A percentile compares a stretch with the other conserved stretches of the same genome.
phyloP scores from a whole-genome alignment of 805 yeast species.

The Wickerhamiella occidentalis region DNA sequence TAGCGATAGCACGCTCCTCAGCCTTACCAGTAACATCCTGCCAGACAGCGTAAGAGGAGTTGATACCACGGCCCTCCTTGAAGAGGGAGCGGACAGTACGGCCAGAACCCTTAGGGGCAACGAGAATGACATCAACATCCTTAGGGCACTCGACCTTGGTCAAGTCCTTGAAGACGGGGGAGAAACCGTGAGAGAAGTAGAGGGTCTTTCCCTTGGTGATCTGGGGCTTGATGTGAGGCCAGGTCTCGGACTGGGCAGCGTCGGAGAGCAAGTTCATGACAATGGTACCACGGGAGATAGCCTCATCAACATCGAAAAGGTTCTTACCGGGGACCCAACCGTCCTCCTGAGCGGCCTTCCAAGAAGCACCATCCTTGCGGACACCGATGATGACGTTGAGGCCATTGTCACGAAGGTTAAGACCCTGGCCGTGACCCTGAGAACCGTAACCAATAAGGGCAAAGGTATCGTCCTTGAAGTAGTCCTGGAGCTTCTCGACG shows the following conservation, averaged over 20 bases:
- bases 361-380: constrained; percentile 95
- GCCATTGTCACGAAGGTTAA: constrained; percentile 98
- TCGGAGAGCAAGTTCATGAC: constrained; percentile 97
- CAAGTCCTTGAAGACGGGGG: constrained; percentile 96
- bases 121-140: constrained; percentile 92
- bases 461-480: constrained; percentile 95
- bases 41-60: constrained; percentile 99
- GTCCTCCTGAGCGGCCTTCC: constrained; percentile 99
- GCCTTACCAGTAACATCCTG: constrained; percentile 98
- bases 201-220: constrained; percentile 94
- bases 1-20: constrained; percentile 96
- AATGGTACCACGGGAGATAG: constrained; percentile 81
- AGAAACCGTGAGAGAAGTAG: constrained; percentile 99
- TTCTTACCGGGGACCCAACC: constrained; percentile 99
- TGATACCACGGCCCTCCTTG: constrained; percentile 99
- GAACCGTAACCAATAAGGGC: constrained; percentile 99
- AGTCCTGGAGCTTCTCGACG: constrained; percentile 84
- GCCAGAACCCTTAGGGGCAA: constrained; percentile 99
- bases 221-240: constrained; percentile 77
- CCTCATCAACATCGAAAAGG: constrained; percentile 90
- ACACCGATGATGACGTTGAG: constrained; percentile 96
- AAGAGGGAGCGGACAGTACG: constrained; percentile 98
- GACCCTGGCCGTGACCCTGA: constrained; percentile 99
- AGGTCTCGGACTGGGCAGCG: constrained; percentile 99
- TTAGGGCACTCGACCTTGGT: constrained; percentile 93